Conservation (phyloP, 2,329 filamentous ascomycete species). For the Harringtonia aguacate region DNA sequence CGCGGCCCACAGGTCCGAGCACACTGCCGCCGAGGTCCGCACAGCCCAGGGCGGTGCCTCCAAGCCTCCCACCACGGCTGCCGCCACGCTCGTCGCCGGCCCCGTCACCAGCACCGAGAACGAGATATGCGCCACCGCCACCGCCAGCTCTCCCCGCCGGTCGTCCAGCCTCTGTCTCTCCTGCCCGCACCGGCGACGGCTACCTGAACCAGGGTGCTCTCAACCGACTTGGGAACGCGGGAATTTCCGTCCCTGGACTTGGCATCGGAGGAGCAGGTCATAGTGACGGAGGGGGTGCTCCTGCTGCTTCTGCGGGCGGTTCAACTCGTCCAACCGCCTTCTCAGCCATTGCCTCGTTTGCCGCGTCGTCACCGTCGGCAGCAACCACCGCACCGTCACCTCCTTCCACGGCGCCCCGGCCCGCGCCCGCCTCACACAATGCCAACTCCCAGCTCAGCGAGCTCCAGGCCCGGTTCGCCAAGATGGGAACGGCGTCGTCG, state of each 20-base stretch:
- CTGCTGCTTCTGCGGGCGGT: constrained; percentile 5
- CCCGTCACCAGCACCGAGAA: not conserved
- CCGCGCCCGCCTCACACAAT: not conserved
- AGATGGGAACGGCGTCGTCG: constrained; percentile 32
- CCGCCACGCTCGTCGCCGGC: constrained; percentile 11
- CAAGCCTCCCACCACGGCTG: constrained; percentile 30
- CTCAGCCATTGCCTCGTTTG: constrained; percentile 4
- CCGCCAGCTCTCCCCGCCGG: constrained; percentile 7
- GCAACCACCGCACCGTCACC: constrained; percentile 2
- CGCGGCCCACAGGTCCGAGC: constrained; percentile 40
- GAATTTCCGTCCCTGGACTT: constrained; percentile 67
- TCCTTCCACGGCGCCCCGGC: constrained; percentile 3
- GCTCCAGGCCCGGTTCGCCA: constrained; percentile 57
- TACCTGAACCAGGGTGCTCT: constrained; percentile 47
- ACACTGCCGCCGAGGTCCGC: constrained; percentile 22
- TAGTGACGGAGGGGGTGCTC: too few relatives aligned
- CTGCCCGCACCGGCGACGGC: constrained; percentile 8
- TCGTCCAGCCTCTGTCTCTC: not conserved
- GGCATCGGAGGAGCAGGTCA: constrained; percentile 63
- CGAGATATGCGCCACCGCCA: not conserved
- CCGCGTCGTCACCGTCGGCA: not conserved
- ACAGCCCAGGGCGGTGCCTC: not conserved
- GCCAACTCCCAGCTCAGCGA: constrained; percentile 44
- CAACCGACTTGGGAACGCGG: constrained; percentile 58
- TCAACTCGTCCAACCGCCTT: not conserved